Evolutionary conservation across 2,329 filamentous ascomycete species (phyloP).

Genomic region (Akanthomyces muscarius): DNA sequence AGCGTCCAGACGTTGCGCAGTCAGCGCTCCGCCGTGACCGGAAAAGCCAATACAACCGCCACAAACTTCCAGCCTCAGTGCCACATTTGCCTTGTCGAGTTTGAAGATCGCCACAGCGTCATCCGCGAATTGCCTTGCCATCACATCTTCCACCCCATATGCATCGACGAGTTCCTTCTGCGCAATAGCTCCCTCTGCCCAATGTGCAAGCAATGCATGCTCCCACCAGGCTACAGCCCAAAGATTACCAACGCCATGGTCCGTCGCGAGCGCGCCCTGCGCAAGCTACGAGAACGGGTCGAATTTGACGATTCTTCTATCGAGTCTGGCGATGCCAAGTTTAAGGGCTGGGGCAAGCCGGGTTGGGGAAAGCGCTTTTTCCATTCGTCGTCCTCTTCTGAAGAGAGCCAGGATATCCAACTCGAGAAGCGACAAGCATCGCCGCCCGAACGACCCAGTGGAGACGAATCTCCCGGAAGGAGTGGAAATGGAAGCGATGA

Average conservation of each 20-base stretch:
- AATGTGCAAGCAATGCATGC: conserved; percentile 78
- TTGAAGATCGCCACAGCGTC: conserved; percentile 61
- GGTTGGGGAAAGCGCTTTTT: conserved; percentile 31
- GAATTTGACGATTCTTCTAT: conserved; percentile 37
- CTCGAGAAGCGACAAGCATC: conserved; percentile 11
- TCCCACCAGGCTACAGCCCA: conserved; percentile 65
- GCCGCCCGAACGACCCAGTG: conserved; percentile 8
- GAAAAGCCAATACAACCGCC: conserved; percentile 35
- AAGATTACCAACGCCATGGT: conserved; percentile 83
- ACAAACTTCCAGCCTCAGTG: conserved; percentile 74
- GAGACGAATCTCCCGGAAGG: neutral
- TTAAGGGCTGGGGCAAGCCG: conserved; percentile 30
- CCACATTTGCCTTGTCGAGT: conserved; percentile 86
- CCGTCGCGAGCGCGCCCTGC: conserved; percentile 67
- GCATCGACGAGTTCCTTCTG: conserved; percentile 79
- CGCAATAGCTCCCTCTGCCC: conserved; percentile 83
- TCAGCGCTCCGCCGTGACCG: conserved; percentile 35
- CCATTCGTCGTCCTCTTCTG: conserved; percentile 24
- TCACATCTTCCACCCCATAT: conserved; percentile 90
- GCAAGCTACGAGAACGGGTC: conserved; percentile 54
- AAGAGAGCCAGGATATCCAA: conserved; percentile 17
- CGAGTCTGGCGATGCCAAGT: conserved; percentile 31
- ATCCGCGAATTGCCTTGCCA: conserved; percentile 85
- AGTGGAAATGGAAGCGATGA: conserved; percentile 2
- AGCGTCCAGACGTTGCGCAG: conserved; percentile 32